These are phyloP conservation scores for Glycyrrhiza uralensis DNA, from an alignment of 306 rosid genomes.

Conservation along the genomic window DNA sequence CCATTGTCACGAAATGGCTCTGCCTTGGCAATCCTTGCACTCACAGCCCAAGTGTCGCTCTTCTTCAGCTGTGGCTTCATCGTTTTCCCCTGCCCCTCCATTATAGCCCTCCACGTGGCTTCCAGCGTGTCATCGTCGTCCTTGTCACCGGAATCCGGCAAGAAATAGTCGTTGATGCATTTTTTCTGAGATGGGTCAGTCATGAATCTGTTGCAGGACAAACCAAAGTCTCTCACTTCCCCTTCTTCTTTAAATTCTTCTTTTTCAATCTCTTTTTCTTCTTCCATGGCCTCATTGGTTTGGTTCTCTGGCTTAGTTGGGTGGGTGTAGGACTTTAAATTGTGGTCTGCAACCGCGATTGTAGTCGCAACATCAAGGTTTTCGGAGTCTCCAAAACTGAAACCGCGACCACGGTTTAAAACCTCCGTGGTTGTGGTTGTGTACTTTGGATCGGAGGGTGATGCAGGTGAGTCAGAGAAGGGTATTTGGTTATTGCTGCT, in stretches of 20 bases:
- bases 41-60: slow-evolving; percentile 49
- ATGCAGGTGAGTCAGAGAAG: slow-evolving; percentile 4
- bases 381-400: background rate
- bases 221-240: slow-evolving; percentile 6
- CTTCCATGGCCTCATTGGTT: slow-evolving; percentile 14
- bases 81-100: slow-evolving; percentile 36
- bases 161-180: slow-evolving; percentile 10
- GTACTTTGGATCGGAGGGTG: slow-evolving; percentile 19
- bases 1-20: slow-evolving; percentile 20
- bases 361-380: too few relatives aligned
- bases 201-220: slow-evolving; percentile 10
- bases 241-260: slow-evolving; percentile 11
- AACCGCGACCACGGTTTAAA: too few relatives aligned
- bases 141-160: slow-evolving; percentile 23
- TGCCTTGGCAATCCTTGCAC: slow-evolving; percentile 42
- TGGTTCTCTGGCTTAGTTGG: slow-evolving; percentile 17
- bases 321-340: too few relatives aligned
- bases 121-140: slow-evolving; percentile 38
- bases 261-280: background rate
- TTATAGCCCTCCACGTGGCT: slow-evolving; percentile 43
- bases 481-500: background rate
- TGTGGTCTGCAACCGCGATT: too few relatives aligned
- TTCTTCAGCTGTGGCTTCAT: slow-evolving; percentile 37
- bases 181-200: slow-evolving; percentile 28
- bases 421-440: background rate